Evolutionary conservation across 345 rosid genomes (phyloP).

Genomic region (Dovyalis caffra): DNA sequence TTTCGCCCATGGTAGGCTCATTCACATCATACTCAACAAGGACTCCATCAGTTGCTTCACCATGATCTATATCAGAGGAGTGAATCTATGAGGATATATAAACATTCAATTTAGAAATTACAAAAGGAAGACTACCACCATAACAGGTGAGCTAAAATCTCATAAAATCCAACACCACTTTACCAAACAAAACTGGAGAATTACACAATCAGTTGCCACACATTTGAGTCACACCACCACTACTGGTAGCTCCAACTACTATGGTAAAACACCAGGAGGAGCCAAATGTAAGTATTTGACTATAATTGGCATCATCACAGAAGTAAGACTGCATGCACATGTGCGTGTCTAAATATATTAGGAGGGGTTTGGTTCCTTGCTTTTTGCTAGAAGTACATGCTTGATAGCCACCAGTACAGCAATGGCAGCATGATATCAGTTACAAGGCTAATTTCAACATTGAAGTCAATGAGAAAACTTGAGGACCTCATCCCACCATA

Average conservation of each 20-base stretch:
- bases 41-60: constrained; percentile 65
- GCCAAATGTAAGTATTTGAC: not conserved
- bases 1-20: constrained; percentile 96
- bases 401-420: not conserved
- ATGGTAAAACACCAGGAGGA: not conserved
- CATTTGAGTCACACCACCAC: not conserved
- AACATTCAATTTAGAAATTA: not conserved
- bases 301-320: not conserved
- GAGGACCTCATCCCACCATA: not conserved
- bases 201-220: not conserved
- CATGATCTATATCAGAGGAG: constrained; percentile 35
- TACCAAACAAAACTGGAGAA: not conserved
- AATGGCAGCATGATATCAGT: not conserved
- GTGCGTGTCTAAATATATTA: not conserved
- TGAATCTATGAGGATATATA: not conserved
- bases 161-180: not conserved
- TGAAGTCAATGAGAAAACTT: not conserved
- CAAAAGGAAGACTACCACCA: not conserved
- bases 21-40: constrained; percentile 55
- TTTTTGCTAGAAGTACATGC: not conserved
- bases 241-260: not conserved
- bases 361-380: not conserved
- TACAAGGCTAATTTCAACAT: not conserved
- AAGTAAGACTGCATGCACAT: not conserved
- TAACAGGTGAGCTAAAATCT: not conserved